Percentiles rank a stretch among this genome's conserved stretches.
Evolutionary conservation across 352 stramenopile species (phyloP).

Genomic region (Globisporangium apiculatum): DNA sequence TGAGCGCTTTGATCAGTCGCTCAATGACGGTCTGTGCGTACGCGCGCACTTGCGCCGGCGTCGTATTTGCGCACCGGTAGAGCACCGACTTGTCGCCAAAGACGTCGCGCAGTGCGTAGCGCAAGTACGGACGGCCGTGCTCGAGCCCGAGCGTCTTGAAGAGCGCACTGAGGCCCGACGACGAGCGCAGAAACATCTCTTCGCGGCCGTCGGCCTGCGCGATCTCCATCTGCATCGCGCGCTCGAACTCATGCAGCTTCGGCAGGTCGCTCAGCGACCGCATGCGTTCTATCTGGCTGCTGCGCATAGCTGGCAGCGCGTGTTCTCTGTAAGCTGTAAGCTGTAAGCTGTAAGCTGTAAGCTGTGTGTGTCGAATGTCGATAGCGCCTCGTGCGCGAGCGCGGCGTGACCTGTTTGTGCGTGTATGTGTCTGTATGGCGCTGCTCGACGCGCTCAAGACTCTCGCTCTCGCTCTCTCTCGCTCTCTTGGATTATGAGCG

Average conservation of each 20-base stretch:
- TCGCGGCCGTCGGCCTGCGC: slow-evolving; percentile 46
- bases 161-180: slow-evolving; percentile 57
- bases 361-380: not conserved
- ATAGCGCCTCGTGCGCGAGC: not conserved
- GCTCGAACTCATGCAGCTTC: slow-evolving; percentile 53
- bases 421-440: too few species aligned
- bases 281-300: slow-evolving; percentile 13
- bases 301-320: slow-evolving; percentile 1
- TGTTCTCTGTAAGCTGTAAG: too few species aligned
- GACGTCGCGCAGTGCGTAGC: slow-evolving; percentile 69
- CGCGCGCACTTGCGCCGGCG: slow-evolving; percentile 32
- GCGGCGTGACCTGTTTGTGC: too few species aligned
- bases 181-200: slow-evolving; percentile 75
- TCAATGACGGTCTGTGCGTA: slow-evolving; percentile 62
- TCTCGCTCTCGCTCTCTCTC: too few species aligned
- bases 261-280: slow-evolving; percentile 37
- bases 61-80: slow-evolving; percentile 25
- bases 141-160: slow-evolving; percentile 66
- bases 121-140: slow-evolving; percentile 72
- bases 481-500: too few species aligned
- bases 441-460: too few species aligned
- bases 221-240: slow-evolving; percentile 63
- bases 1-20: slow-evolving; percentile 60
- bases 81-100: slow-evolving; percentile 59
- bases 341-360: too few species aligned